Evolutionary conservation across 129 eudicot genomes (phyloP).

Genomic region (Helianthus annuus): HanXRQr2.0-SUNRISE NC_035439.2:28464309-28464808

Average conservation of each 20-base stretch:
- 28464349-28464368: no score
- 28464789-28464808: conserved; percentile 61
- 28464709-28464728: conserved; percentile 50
- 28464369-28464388: no score
- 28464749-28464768: conserved; percentile 58
- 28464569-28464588: conserved; percentile 12
- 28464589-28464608: not conserved
- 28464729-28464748: conserved; percentile 57
- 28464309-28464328: not conserved
- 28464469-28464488: not conserved
- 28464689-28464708: conserved; percentile 14
- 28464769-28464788: conserved; percentile 66
- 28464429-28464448: not conserved
- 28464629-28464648: conserved; percentile 12
- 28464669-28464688: conserved; percentile 7
- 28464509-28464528: not conserved
- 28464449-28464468: not conserved
- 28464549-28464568: not conserved
- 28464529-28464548: not conserved
- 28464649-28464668: conserved; percentile 30
- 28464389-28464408: no score
- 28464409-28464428: no score
- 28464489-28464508: not conserved
- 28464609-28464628: not conserved
- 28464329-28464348: no score